A percentile compares a stretch with the other conserved stretches of the same genome.
These are phyloP conservation scores for Apiospora phragmitis DNA, from an alignment of 2,329 filamentous ascomycete genomes.

Conservation along the genomic window DNA sequence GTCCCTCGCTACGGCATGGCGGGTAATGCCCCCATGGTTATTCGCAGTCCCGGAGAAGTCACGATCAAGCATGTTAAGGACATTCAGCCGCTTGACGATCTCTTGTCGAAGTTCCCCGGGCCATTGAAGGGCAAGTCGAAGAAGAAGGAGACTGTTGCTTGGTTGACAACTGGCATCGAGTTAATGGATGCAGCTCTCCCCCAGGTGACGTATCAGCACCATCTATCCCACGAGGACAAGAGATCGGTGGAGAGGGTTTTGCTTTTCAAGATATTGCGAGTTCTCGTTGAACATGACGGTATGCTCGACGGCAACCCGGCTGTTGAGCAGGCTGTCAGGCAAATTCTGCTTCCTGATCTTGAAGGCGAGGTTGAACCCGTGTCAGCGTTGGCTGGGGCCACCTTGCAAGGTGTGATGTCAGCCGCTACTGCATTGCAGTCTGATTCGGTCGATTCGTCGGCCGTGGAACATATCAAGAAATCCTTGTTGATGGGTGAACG, in stretches of 20 bases:
- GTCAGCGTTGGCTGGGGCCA: slow-evolving; percentile 30
- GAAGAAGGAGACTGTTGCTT: slow-evolving; percentile 88
- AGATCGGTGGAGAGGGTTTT: slow-evolving; percentile 76
- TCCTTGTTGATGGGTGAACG: slow-evolving; percentile 78
- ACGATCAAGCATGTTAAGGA: slow-evolving; percentile 76
- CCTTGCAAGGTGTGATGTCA: slow-evolving; percentile 38
- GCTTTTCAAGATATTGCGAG: slow-evolving; percentile 81
- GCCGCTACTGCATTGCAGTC: slow-evolving; percentile 43
- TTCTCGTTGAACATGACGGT: slow-evolving; percentile 87
- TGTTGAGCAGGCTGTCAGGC: slow-evolving; percentile 73
- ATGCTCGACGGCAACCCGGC: slow-evolving; percentile 69
- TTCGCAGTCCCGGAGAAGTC: slow-evolving; percentile 80
- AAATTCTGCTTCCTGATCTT: slow-evolving; percentile 65
- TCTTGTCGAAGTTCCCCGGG: slow-evolving; percentile 81
- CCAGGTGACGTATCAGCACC: slow-evolving; percentile 49
- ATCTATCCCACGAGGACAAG: slow-evolving; percentile 63
- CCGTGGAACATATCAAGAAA: slow-evolving; percentile 71
- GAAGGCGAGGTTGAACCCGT: slow-evolving; percentile 24
- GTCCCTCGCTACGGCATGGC: slow-evolving; percentile 82
- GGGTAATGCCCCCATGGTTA: slow-evolving; percentile 71
- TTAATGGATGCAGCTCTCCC: slow-evolving; percentile 63
- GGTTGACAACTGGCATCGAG: slow-evolving; percentile 78
- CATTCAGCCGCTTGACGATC: slow-evolving; percentile 68
- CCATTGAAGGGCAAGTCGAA: slow-evolving; percentile 87
- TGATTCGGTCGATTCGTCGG: slow-evolving; percentile 69